Base-by-base conservation (phyloP, 2,329 filamentous ascomycete genomes). In the Tolypocladium nubicola region DNA sequence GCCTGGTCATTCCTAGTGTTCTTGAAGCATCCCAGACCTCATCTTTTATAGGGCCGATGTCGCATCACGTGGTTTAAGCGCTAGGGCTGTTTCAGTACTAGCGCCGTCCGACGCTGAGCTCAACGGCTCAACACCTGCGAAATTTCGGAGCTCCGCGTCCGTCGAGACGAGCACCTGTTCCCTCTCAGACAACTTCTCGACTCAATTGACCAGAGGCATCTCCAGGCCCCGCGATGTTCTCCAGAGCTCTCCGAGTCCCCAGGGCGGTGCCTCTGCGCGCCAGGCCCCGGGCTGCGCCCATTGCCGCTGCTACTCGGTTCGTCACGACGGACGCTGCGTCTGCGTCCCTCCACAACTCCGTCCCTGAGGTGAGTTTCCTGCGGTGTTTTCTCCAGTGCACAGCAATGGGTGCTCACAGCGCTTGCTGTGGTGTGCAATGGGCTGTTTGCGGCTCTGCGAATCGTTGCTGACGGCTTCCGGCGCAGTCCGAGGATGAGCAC, bases 261-360 rank as follows among this genome's bases (percentile, higher is more conserved):
- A 79, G 83, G 72, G 80, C 82, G 68, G 79, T 70, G 65, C 80
- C 84, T 69, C 71, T 87, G 73, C 78, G 79, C 70, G 70, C 75
- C 67, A 73, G 75, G 62, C 71, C 73, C 62, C 71, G 75, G 56
- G 69, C 73, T 58, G 43, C 58, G 47, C 70, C 78, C 60, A 68
- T 74, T 58, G 74, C 75, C 62, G 71, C 74, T 62, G 77, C 80
- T 65, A 78, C 84, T 72, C 85, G 93, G 73, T 84, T 84, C 66
- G 94, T 99, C 70, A 99, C 94, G 66, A 97, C 94, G 65, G 88
- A 97, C 77, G 94, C 94, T 64, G 94, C 94, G 65, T 93, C 89
- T 68, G 86, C 91, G 68, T 90, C 95, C 74, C 86, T 91, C 68
- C 90, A 93, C 74, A 89, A 89, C 80, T 80, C 84, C 62, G 77